Base-by-base conservation (phyloP, 176 grass and related monocot genomes). In the Avena sativa region DNA sequence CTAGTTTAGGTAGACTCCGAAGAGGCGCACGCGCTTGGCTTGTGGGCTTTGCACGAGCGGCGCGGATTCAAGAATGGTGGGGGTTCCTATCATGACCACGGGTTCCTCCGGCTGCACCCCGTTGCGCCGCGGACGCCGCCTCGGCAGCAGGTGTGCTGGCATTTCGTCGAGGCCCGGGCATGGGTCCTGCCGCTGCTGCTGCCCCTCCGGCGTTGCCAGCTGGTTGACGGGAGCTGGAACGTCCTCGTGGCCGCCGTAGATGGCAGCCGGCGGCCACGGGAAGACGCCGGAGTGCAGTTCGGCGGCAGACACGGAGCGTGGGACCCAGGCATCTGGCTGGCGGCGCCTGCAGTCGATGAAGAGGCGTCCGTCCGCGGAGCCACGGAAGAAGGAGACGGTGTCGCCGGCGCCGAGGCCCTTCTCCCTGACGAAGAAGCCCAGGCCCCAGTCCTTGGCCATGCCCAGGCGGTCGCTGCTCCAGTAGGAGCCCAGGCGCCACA, bases 381-480 rank as follows among this genome's bases (percentile, higher is more conserved):
- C 74, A 8, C 89, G 89, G 20, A 89, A 89, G 80, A 94, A 94
- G 10, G 89, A 94, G 84, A 94, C 60, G 26, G 87, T 81, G 53
- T 94, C 92, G 1, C 87, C 92, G 2, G 89, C 86, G 82, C 60
- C 87, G 12, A 94, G 83, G 19, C 89, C 72, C 86, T 94, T 94
- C 81, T 94, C 89, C 87, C 85, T 91, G 40, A 89, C 87, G 60
- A 91, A 94, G 38, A 84, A 75, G 79, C 84, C 87, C 87, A 84
- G 80, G 79, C 84, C 89, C 92, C 89, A 94, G 1, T 87, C 89
- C 63, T 87, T 94, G 26, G 92, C 89, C 89, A 94, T 77, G 81
- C 84, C 84, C 79, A 91, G 81, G 76, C 80, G 68, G 57, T 81
- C 87, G 70, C 89, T 89, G 84, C 81, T 91, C 87, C 87, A 91